phyloP scores from a whole-genome alignment of 306 rosid genomes.

The Cucurbita pepo region DNA sequence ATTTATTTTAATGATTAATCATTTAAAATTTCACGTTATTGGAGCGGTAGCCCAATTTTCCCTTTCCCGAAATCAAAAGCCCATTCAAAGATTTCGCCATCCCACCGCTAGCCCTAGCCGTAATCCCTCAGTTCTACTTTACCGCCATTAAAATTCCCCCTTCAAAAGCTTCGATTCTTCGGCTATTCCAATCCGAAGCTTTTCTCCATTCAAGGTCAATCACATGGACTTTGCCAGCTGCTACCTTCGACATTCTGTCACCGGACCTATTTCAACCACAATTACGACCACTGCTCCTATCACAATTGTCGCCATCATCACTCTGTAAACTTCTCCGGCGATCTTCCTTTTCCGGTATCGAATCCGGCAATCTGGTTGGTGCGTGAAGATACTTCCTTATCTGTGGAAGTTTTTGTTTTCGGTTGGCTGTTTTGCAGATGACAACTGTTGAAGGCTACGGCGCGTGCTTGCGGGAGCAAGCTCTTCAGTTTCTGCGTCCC shows the following conservation, averaged over 20 bases:
- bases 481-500: constrained; percentile 33
- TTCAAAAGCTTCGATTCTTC: not conserved
- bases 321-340: not conserved
- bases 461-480: constrained; percentile 21
- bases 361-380: not conserved
- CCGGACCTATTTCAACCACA: not conserved
- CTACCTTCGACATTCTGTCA: not conserved
- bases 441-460: constrained; percentile 23
- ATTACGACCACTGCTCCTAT: not conserved
- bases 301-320: not conserved
- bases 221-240: not conserved
- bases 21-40: not conserved
- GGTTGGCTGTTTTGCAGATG: not conserved
- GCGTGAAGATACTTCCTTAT: not conserved
- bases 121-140: not conserved
- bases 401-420: not conserved
- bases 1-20: no score
- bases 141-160: not conserved
- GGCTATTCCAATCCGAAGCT: not conserved
- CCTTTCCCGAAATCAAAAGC: not conserved
- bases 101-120: not conserved
- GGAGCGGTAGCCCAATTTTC: not conserved
- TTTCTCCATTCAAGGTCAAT: not conserved
- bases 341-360: not conserved
- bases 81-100: not conserved